Base-by-base conservation (phyloP, 345 rosid species). In the Orychophragmus violaceus region DNA sequence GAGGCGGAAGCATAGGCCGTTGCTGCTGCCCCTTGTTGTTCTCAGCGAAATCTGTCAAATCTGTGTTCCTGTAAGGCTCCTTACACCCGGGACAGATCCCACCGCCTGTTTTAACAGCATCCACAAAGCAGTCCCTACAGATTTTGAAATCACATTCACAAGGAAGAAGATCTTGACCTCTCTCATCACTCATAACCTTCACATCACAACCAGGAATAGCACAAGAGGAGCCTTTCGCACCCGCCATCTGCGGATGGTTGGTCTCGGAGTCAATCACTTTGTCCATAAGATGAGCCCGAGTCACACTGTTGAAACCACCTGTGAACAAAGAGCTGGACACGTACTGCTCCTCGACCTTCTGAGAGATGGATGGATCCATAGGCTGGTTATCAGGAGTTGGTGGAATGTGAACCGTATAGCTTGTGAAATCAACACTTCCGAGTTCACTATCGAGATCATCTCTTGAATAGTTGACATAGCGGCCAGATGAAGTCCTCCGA, bases 191-290 rank as follows among this genome's bases (percentile, higher is more conserved):
- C 98, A 93, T 93, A 41, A 93, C 91, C 74, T 93, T 93, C 14
- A 86, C 96, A 80, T 93, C 98, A 72, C 98, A 93, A 3, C 97
- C 97, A 5, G 83, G 88, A 57, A 93, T 64, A 0, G 98, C 83
- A 42, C 97, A 93, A 0, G 91, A 90, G 3, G 98, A 90, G 14
- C 97, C 98, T 76, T 90, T 93, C 0, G 88, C 85, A 6, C 98
- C 98, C 2, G 98, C 97, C 98, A 93, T 93, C 74, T 93, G 98
- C 16, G 98, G 98, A 76, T 93, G 98, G 74, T 17, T 87, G 2
- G 94, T 77, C 77, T 90, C 94, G 6, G 98, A 86, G 6, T 92
- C 98, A 3, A 78, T 87, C 73, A 92, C 98, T 78, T 92, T 92
- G 75, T 92, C 98, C 98, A 92, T 92, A 29, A 92, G 85, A 77